Base-by-base conservation (phyloP, 176 grass and related monocot genomes). In the Oryza rufipogon region DNA sequence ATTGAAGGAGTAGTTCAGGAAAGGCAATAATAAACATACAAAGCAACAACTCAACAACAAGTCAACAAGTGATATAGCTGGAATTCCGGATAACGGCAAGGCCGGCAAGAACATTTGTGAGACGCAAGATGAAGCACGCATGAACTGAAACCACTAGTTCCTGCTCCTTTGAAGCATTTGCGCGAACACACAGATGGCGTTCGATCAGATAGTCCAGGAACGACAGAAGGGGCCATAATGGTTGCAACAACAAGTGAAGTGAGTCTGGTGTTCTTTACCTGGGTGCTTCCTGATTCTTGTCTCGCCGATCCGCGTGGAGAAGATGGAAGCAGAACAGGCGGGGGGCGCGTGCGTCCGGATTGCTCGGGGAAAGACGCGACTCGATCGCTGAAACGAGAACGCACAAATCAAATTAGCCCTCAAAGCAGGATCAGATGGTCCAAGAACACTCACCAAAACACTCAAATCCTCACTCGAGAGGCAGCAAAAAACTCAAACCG, bases 351-450 rank as follows among this genome's bases (percentile, higher is more conserved):
- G 70, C 42, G 10, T 23, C 19, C 5, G 39, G 49, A 56, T 63
- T 20, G 19, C n/a, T 12, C 23, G 14, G 64, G 28, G 16, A 8
- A 48, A 63, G 30, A 32, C 30, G 9, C 7, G 39, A 30, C 73
- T 28, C 20, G 65, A 15, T 16, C 73, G 16, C 86, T 82, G 79
- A 71, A 87, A 82, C 65, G 8, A 83, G 17, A 87, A 71, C 23
- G 41, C 20, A 75, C 0, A 39, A 49, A 77, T 11, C 10, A 32
- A 11, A 41, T 77, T 8, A 82, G 38, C 64, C 10, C 5, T 28
- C 9, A 41, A 61, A 28, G 39, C 52, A 82, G 65, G 30, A 38
- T 4, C 25, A 48, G 9, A 9, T 20, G 26, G 41, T 20, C 15
- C 3, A 20, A 38, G 25, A 34, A 20, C 48, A 64, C 26, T 4